phyloP scores from a whole-genome alignment of 139 green algal genomes.

The Chara braunii region DNA sequence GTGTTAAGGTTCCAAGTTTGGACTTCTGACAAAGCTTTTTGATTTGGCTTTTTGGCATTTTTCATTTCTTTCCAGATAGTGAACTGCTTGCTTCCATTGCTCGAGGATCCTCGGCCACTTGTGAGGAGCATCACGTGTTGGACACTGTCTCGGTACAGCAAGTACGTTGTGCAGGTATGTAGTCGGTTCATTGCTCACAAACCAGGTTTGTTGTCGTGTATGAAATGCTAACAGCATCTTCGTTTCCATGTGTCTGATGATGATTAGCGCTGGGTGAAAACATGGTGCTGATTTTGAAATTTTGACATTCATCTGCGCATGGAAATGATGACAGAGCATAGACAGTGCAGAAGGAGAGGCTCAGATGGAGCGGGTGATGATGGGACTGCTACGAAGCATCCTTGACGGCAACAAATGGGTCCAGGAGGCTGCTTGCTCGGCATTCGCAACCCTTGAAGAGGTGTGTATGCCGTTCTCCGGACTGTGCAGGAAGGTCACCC shows the following conservation, averaged over 20 bases:
- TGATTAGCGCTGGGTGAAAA: too few species aligned
- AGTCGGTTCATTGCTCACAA: too few species aligned
- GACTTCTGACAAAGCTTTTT: background rate
- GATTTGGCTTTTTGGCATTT: background rate
- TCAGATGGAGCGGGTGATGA: slow-evolving; percentile 57
- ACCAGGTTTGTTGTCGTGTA: too few species aligned
- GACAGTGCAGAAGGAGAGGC: slow-evolving; percentile 10
- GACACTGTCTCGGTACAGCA: slow-evolving; percentile 74
- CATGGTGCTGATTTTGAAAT: too few species aligned
- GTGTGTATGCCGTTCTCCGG: background rate
- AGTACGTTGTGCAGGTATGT: slow-evolving; percentile 57
- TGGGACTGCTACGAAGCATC: slow-evolving; percentile 57
- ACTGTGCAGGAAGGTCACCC: too few species aligned
- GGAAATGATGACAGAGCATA: slow-evolving; percentile 15
- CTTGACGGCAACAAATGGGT: slow-evolving; percentile 80
- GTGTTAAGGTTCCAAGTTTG: background rate
- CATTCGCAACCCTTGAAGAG: slow-evolving; percentile 56
- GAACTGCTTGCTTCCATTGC: slow-evolving; percentile 61
- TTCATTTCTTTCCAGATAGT: slow-evolving; percentile 62
- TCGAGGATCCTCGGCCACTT: slow-evolving; percentile 63
- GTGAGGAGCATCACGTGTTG: slow-evolving; percentile 84
- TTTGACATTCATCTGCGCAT: too few species aligned
- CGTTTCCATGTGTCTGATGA: too few species aligned
- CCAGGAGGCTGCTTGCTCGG: slow-evolving; percentile 70
- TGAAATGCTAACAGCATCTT: too few species aligned